A percentile compares a stretch with the other conserved stretches of the same genome.
These are phyloP conservation scores for Ammopiptanthus mongolicus DNA, from an alignment of 306 rosid species.

Conservation along the genomic window DNA sequence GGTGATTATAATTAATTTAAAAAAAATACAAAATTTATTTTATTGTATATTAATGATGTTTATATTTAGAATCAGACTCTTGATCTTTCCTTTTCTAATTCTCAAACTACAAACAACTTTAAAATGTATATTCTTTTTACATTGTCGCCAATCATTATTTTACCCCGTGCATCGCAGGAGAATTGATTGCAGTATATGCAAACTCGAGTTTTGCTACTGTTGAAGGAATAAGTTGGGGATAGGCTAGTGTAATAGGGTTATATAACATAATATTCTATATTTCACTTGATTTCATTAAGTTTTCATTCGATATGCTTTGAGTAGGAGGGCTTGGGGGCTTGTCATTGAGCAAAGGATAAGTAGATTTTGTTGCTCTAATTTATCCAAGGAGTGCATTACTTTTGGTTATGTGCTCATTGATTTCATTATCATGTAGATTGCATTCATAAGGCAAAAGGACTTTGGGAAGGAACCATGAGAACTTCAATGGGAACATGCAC, in stretches of 20 bases:
- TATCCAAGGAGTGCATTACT: not conserved
- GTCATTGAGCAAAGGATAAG: conserved; percentile 94
- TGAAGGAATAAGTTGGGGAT: conserved; percentile 99
- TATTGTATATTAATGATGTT: too few relatives aligned
- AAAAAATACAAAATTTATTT: too few relatives aligned
- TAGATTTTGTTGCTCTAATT: conserved; percentile 6
- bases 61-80: too few relatives aligned
- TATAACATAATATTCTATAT: conserved; percentile 78
- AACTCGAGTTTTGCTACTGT: conserved; percentile 85
- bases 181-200: conserved; percentile 90
- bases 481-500: too few relatives aligned
- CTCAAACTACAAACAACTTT: too few relatives aligned
- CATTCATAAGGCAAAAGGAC: conserved; percentile 98
- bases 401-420: not conserved
- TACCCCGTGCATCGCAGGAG: too few relatives aligned
- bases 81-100: too few relatives aligned
- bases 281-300: conserved; percentile 83
- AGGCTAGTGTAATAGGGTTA: conserved; percentile 97
- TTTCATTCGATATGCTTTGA: conserved; percentile 79
- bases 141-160: too few relatives aligned
- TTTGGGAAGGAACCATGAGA: conserved; percentile 93
- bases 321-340: conserved; percentile 98
- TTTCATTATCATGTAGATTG: conserved; percentile 54
- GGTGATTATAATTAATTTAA: too few relatives aligned
- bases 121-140: too few relatives aligned